A percentile compares a stretch with the other conserved stretches of the same genome.
These are phyloP conservation scores for Shiraia bambusicola DNA, from an alignment of 2,329 filamentous ascomycete species.

Conservation along the genomic window DNA sequence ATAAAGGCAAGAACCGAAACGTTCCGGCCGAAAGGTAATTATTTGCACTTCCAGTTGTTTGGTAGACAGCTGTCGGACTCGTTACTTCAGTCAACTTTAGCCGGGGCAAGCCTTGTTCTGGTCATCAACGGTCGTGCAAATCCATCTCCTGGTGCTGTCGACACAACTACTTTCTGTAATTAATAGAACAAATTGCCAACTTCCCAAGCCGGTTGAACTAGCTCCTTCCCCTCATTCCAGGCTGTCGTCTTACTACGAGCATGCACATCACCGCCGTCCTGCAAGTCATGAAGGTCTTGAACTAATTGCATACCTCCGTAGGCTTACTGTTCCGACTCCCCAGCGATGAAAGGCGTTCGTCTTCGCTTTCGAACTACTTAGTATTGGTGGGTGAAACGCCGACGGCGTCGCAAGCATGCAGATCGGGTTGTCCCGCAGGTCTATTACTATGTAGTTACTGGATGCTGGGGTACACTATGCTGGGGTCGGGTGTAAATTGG, in stretches of 20 bases:
- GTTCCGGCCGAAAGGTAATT: not conserved
- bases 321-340: too few relatives aligned
- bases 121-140: constrained; percentile 56
- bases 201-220: constrained; percentile 56
- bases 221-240: constrained; percentile 55
- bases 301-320: constrained; percentile 53
- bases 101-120: constrained; percentile 46
- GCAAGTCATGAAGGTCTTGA: constrained; percentile 59
- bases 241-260: constrained; percentile 32
- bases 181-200: constrained; percentile 60
- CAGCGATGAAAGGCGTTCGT: constrained; percentile 7
- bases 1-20: too few relatives aligned
- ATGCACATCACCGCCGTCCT: constrained; percentile 49
- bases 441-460: constrained; percentile 60
- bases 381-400: constrained; percentile 51
- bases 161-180: constrained; percentile 64
- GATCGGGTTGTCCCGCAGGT: constrained; percentile 52
- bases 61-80: not conserved
- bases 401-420: constrained; percentile 54
- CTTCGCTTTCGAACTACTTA: constrained; percentile 46
- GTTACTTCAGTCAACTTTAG: constrained; percentile 12
- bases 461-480: constrained; percentile 60
- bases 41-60: not conserved
- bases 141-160: constrained; percentile 58
- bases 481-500: constrained; percentile 54